These are phyloP conservation scores for Talaromyces sp. DNA, from an alignment of 2,329 filamentous ascomycete species.

Conservation along the genomic window DNA sequence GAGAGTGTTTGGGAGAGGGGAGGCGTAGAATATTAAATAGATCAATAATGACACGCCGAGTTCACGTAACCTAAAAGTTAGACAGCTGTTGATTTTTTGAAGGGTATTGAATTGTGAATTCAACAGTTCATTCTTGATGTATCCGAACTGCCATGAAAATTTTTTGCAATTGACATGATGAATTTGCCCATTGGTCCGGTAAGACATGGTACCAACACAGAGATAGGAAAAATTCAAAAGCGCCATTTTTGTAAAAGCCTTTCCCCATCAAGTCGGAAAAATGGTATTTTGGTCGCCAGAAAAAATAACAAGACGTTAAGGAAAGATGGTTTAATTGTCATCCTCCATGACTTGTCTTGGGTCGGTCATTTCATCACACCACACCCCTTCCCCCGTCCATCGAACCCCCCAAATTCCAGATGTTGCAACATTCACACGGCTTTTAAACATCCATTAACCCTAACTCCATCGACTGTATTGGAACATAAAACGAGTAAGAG, in stretches of 20 bases:
- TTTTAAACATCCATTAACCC: conserved; percentile 33
- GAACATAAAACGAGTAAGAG: conserved; percentile 5
- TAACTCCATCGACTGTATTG: conserved; percentile 23
- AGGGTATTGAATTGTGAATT: neutral
- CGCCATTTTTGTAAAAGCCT: conserved; percentile 6
- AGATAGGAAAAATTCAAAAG: conserved; percentile 6
- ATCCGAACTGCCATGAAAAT: conserved; percentile 5
- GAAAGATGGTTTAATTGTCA: neutral
- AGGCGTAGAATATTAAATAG: conserved; percentile 33
- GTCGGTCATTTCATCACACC: conserved; percentile 12
- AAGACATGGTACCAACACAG: conserved; percentile 7
- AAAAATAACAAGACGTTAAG: neutral
- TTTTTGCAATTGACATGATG: conserved; percentile 10
- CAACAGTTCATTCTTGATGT: conserved; percentile 6
- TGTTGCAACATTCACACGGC: conserved; percentile 15
- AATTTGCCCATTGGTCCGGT: conserved; percentile 3
- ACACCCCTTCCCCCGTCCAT: conserved; percentile 17
- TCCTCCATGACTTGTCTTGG: conserved; percentile 15
- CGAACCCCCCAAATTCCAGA: neutral
- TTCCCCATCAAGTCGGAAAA: neutral
- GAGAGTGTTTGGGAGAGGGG: conserved; percentile 77
- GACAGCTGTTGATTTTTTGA: neutral
- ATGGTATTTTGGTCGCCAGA: conserved; percentile 2
- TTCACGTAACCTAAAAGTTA: neutral
- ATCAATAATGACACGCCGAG: neutral